Percentiles rank a stretch among this genome's conserved stretches.
Conservation (phyloP, 306 rosid genomes). For the Prinsepia uniflora region DNA sequence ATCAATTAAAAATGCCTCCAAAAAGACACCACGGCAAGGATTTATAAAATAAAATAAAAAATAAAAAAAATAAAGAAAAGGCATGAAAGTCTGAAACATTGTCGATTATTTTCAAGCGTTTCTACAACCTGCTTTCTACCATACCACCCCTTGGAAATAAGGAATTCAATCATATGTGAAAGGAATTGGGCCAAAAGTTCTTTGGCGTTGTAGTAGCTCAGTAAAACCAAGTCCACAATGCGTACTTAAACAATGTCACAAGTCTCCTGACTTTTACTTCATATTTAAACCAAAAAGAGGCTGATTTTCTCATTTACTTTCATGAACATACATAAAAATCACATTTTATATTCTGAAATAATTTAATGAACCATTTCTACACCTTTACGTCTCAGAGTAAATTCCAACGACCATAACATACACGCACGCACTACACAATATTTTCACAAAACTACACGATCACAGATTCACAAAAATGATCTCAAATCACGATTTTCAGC, state of each 20-base stretch:
- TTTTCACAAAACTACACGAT: not conserved
- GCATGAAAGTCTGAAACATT: too few relatives aligned
- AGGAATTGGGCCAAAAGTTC: not conserved
- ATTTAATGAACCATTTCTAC: not conserved
- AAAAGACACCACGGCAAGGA: too few relatives aligned
- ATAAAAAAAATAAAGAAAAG: too few relatives aligned
- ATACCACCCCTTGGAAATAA: too few relatives aligned
- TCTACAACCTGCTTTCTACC: too few relatives aligned
- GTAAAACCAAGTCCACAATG: not conserved
- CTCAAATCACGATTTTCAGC: not conserved
- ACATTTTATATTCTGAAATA: not conserved
- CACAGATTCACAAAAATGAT: not conserved
- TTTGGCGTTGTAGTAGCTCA: not conserved
- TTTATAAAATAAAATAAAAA: too few relatives aligned
- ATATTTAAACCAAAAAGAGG: not conserved
- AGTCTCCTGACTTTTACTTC: not conserved
- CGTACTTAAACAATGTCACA: not conserved
- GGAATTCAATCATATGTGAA: too few relatives aligned
- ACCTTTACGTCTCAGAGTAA: not conserved
- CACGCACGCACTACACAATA: not conserved
- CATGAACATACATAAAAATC: not conserved
- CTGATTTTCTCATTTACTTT: not conserved
- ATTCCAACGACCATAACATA: not conserved
- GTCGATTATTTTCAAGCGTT: too few relatives aligned
- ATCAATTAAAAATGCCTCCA: too few relatives aligned